A percentile compares a stretch with the other conserved stretches of the same genome.
Conservation (phyloP, 139 green algal species). For the Diplosphaera chodatii region DNA sequence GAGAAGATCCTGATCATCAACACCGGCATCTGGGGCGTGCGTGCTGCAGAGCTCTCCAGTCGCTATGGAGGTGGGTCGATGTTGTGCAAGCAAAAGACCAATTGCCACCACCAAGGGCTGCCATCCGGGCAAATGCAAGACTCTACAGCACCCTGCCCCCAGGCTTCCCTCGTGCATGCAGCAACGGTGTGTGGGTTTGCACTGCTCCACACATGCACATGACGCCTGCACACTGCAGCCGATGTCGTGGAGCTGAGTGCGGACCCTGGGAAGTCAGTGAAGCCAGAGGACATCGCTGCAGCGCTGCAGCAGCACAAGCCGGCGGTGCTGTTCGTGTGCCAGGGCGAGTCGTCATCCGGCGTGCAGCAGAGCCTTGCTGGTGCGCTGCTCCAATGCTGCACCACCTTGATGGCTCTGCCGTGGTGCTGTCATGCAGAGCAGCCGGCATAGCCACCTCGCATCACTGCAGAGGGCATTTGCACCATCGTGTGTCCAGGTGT, state of each 20-base stretch:
- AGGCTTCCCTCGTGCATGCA: too few species aligned
- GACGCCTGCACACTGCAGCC: conserved; percentile 21
- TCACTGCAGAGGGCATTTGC: too few species aligned
- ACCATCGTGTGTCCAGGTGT: conserved; percentile 32
- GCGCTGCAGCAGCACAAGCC: conserved; percentile 62
- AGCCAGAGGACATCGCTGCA: conserved; percentile 37
- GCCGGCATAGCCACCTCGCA: too few species aligned
- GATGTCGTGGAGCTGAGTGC: conserved; percentile 61
- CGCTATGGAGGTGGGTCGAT: conserved; percentile 55
- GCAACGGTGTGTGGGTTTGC: too few species aligned
- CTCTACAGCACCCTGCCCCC: too few species aligned
- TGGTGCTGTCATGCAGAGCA: too few species aligned
- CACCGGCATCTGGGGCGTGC: conserved; percentile 77
- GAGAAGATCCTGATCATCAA: conserved; percentile 56
- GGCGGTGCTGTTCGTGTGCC: conserved; percentile 66
- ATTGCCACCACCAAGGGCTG: too few species aligned
- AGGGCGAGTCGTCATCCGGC: conserved; percentile 70
- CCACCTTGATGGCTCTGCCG: too few species aligned
- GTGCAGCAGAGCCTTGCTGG: conserved; percentile 38
- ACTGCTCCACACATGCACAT: background rate
- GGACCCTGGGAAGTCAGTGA: conserved; percentile 47
- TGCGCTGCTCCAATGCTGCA: background rate
- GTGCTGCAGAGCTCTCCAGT: conserved; percentile 58
- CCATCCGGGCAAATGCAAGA: too few species aligned
- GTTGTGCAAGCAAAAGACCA: background rate